Evolutionary conservation across 2,329 filamentous ascomycete species (phyloP).

Genomic region (Thielaviopsis euricoi): DNA sequence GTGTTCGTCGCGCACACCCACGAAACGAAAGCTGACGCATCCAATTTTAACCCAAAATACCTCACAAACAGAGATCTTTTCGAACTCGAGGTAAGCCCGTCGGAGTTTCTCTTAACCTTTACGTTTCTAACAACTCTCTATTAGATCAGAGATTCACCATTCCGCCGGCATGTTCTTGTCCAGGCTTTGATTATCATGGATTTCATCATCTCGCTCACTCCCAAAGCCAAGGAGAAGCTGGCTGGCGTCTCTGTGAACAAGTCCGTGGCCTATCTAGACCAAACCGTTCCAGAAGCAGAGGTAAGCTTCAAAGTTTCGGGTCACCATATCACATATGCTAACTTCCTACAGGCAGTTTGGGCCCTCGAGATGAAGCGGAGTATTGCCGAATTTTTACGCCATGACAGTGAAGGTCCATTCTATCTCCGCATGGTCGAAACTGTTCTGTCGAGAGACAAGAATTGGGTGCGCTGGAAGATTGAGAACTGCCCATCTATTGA

Average conservation of each 20-base stretch:
- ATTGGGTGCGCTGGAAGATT: conserved; percentile 98
- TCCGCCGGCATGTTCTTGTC: conserved; percentile 84
- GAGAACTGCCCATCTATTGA: conserved; percentile 84
- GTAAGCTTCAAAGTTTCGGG: conserved; percentile 30
- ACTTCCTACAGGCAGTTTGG: conserved; percentile 54
- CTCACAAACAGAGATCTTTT: conserved; percentile 95
- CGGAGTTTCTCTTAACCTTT: not conserved
- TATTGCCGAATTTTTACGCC: conserved; percentile 71
- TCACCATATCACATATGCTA: conserved; percentile 5
- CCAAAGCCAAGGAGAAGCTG: conserved; percentile 65
- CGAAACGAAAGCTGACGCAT: not conserved
- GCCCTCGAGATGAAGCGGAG: conserved; percentile 57
- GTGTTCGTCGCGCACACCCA: not conserved
- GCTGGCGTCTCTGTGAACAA: conserved; percentile 59
- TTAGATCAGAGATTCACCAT: conserved; percentile 82
- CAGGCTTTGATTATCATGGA: conserved; percentile 90
- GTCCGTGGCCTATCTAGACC: conserved; percentile 66
- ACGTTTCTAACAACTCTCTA: conserved; percentile 1
- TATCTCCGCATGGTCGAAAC: conserved; percentile 96
- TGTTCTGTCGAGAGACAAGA: conserved; percentile 87
- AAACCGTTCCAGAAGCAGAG: conserved; percentile 66
- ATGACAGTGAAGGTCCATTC: conserved; percentile 70
- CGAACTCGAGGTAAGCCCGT: conserved; percentile 58
- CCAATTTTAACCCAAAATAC: conserved; percentile 83
- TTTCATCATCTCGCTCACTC: conserved; percentile 80